Evolutionary conservation across 1,139 yeast genomes (phyloP).

Genomic region (Suhomyces wounanorum): DNA sequence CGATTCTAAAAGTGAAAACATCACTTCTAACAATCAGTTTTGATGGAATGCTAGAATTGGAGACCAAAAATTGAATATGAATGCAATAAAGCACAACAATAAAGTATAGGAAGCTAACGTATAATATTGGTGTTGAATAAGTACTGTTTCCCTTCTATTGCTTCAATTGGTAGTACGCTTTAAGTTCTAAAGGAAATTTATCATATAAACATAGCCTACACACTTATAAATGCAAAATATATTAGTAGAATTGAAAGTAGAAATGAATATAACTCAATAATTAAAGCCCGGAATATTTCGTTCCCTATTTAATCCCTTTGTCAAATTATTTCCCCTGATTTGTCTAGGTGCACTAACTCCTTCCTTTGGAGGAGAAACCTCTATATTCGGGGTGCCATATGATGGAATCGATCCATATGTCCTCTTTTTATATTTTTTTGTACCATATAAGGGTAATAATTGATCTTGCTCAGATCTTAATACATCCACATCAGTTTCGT

Average conservation of each 20-base stretch:
- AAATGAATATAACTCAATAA: neutral
- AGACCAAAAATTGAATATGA: too few relatives aligned
- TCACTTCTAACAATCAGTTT: too few relatives aligned
- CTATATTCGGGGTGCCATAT: neutral
- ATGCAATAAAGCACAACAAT: too few relatives aligned
- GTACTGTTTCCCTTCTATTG: too few relatives aligned
- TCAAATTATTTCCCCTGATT: constrained; percentile 26
- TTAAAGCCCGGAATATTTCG: constrained; percentile 35
- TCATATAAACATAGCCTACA: neutral
- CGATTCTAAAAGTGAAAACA: too few relatives aligned
- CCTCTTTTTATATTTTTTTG: constrained; percentile 19
- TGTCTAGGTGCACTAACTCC: constrained; percentile 23
- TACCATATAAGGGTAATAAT: constrained; percentile 30
- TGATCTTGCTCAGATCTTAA: constrained; percentile 35
- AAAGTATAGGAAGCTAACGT: too few relatives aligned
- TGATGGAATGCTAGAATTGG: too few relatives aligned
- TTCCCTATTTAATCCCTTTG: constrained; percentile 32
- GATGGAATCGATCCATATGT: constrained; percentile 18
- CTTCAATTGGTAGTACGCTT: too few relatives aligned
- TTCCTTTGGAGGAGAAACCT: constrained; percentile 7
- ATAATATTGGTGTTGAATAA: too few relatives aligned
- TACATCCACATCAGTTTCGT: constrained; percentile 49
- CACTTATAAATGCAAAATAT: neutral
- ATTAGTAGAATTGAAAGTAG: constrained; percentile 1
- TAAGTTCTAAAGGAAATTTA: too few relatives aligned